A percentile compares a stretch with the other conserved stretches of the same genome.
These are phyloP conservation scores for Phytophthora cactorum DNA, from an alignment of 352 stramenopile species.

Conservation along the genomic window DNA sequence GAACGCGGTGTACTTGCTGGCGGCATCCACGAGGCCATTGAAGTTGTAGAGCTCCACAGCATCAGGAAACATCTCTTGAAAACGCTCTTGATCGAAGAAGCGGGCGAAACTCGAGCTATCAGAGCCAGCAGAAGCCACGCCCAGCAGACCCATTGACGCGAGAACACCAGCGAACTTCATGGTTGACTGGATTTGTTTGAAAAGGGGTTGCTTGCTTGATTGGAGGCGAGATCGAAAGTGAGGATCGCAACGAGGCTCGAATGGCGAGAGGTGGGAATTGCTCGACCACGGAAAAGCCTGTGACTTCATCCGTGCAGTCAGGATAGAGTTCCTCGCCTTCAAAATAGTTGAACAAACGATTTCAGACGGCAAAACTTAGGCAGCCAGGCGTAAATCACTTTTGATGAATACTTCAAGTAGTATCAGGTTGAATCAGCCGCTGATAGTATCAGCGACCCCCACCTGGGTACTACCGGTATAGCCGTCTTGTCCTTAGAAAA, in stretches of 20 bases:
- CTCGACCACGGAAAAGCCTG: conserved; percentile 6
- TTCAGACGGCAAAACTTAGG: no score
- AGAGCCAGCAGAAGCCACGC: conserved; percentile 15
- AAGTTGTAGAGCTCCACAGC: conserved; percentile 50
- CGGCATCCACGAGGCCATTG: conserved; percentile 41
- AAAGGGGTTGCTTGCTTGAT: conserved; percentile 1
- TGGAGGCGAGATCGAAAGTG: conserved; percentile 29
- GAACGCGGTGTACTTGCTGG: conserved; percentile 50
- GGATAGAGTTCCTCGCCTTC: conserved; percentile 16
- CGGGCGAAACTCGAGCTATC: conserved; percentile 33
- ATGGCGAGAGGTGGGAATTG: background rate
- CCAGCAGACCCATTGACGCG: conserved; percentile 21
- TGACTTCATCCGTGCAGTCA: conserved; percentile 25
- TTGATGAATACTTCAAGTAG: no score
- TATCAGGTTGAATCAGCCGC: no score
- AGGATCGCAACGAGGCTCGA: conserved; percentile 5
- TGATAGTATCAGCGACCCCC: no score
- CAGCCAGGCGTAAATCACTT: no score
- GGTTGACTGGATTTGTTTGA: conserved; percentile 3
- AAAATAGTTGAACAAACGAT: conserved; percentile 7
- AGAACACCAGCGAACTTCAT: conserved; percentile 29
- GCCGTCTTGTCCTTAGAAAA: no score
- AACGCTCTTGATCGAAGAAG: conserved; percentile 47
- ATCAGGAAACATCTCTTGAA: conserved; percentile 42
- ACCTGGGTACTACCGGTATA: no score